Evolutionary conservation across 148 eudicot species (phyloP).

Genomic region (Rhododendron molle): DNA sequence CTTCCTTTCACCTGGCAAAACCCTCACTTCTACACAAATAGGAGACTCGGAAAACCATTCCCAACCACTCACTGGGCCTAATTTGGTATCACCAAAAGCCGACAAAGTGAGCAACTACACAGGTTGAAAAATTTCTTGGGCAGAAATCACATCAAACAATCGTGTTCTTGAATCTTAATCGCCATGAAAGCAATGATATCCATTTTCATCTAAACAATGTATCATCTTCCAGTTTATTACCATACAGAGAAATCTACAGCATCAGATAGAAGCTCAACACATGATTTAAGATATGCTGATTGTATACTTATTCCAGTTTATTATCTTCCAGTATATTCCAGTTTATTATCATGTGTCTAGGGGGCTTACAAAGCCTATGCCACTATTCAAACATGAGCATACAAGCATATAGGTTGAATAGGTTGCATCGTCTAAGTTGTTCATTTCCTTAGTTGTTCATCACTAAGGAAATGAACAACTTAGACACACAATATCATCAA

Average conservation of each 20-base stretch:
- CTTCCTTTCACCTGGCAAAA: background rate
- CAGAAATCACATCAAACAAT: background rate
- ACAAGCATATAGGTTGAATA: no score
- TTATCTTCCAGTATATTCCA: no score
- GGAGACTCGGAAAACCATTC: background rate
- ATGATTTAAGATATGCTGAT: no score
- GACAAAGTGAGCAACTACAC: background rate
- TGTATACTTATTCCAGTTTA: no score
- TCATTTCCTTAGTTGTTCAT: no score
- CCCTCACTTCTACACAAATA: background rate
- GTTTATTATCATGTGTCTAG: background rate
- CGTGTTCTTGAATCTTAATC: background rate
- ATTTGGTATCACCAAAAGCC: background rate
- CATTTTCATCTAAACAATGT: background rate
- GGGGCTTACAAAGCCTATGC: background rate
- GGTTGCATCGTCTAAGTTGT: no score
- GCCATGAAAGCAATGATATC: background rate
- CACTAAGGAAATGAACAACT: no score
- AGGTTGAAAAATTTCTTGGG: background rate
- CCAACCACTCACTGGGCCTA: background rate
- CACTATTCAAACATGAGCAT: background rate
- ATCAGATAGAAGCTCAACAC: conserved; percentile 48
- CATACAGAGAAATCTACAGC: conserved; percentile 55
- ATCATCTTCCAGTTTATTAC: conserved; percentile 27
- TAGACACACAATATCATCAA: no score